Evolutionary conservation across 208 protist genomes (phyloP).

Genomic region (Leishmania aethiopica): DNA sequence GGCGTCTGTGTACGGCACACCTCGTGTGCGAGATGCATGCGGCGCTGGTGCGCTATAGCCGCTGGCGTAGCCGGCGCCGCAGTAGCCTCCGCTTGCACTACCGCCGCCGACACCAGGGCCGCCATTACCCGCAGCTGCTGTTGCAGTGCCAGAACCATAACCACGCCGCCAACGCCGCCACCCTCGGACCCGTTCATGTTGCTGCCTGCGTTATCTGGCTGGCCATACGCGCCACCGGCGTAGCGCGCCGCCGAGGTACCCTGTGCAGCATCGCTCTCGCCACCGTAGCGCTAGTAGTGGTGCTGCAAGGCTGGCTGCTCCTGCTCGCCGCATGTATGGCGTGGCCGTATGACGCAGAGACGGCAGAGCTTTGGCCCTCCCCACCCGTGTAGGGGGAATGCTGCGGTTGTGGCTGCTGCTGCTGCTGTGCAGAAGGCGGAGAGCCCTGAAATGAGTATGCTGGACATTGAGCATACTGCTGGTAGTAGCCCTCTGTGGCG

Average conservation of each 20-base stretch:
- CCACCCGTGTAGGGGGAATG: neutral
- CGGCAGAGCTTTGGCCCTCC: neutral
- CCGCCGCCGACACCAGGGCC: neutral
- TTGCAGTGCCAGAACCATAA: neutral
- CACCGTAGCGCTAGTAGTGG: conserved; percentile 5
- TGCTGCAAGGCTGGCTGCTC: conserved; percentile 5
- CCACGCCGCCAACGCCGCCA: neutral
- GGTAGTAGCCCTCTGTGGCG: conserved; percentile 9
- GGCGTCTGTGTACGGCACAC: neutral
- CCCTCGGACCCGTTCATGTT: neutral
- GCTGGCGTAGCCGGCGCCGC: neutral
- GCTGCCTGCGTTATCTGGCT: neutral
- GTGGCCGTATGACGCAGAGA: neutral
- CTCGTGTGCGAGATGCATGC: neutral
- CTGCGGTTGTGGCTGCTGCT: conserved; percentile 1
- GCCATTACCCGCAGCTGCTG: neutral
- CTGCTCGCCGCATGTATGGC: neutral
- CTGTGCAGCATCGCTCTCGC: conserved; percentile 4
- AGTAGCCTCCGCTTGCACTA: conserved; percentile 16
- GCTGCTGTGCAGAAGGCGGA: neutral
- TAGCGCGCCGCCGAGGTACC: neutral
- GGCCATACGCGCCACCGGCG: neutral
- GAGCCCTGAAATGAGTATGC: conserved; percentile 8
- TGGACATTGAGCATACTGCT: conserved; percentile 4
- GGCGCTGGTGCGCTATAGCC: neutral